Percentiles rank a stretch among this genome's conserved stretches.
Evolutionary conservation across 225 moss, liverwort and hornwort species (phyloP).

Genomic region (Marchantia polymorpha): DNA sequence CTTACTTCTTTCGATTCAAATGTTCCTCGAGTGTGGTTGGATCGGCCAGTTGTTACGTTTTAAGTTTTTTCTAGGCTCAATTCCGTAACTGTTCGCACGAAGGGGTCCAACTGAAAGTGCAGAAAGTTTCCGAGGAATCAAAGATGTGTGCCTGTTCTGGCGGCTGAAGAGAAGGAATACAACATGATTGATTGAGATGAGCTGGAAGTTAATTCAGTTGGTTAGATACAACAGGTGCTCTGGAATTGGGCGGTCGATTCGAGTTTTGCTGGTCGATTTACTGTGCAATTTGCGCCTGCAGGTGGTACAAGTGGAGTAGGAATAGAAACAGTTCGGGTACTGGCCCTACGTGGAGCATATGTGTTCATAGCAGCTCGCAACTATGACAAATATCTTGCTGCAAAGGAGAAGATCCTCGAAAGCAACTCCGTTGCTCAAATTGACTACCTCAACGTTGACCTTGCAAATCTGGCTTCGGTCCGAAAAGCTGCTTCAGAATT

Average conservation of each 20-base stretch:
- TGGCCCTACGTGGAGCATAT: slow-evolving; percentile 42
- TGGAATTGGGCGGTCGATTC: too few relatives aligned
- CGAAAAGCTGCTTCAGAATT: slow-evolving; percentile 39
- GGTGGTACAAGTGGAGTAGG: slow-evolving; percentile 41
- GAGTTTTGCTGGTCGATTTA: not conserved
- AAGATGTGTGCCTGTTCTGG: too few relatives aligned
- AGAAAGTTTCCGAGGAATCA: too few relatives aligned
- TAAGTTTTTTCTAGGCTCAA: too few relatives aligned
- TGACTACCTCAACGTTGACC: slow-evolving; percentile 37
- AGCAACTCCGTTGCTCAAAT: slow-evolving; percentile 30
- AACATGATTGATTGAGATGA: not conserved
- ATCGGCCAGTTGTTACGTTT: too few relatives aligned
- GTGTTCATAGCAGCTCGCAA: slow-evolving; percentile 42
- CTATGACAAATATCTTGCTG: slow-evolving; percentile 15
- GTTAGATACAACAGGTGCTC: too few relatives aligned
- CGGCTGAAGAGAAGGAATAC: too few relatives aligned
- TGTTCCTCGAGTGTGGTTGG: too few relatives aligned
- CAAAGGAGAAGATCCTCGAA: slow-evolving; percentile 35
- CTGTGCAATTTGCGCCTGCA: not conserved
- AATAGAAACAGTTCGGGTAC: slow-evolving; percentile 35
- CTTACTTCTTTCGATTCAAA: too few relatives aligned
- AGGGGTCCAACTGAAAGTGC: too few relatives aligned
- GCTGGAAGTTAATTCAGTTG: not conserved
- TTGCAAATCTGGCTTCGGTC: slow-evolving; percentile 40
- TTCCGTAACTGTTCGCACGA: too few relatives aligned